Conservation (phyloP, 805 yeast species). For the Metschnikowia peoriensis region DNA sequence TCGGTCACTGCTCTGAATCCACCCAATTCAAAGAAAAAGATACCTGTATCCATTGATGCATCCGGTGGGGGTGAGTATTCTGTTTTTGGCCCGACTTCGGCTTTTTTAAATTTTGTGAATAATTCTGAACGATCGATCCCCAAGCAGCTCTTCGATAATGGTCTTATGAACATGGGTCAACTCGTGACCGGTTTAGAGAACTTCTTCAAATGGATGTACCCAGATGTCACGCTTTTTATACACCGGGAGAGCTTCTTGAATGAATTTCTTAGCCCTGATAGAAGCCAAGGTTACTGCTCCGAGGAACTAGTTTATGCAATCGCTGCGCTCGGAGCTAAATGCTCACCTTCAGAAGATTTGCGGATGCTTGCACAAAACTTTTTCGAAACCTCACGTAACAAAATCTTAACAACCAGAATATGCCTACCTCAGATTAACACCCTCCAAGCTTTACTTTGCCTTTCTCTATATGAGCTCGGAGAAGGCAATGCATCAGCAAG, state of each 20-base stretch:
- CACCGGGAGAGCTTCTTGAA: conserved; percentile 20
- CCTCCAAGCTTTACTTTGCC: conserved; percentile 19
- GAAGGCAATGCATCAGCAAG: conserved; percentile 21
- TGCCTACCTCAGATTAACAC: conserved; percentile 18
- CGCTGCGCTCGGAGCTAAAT: conserved; percentile 21
- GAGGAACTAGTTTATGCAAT: conserved; percentile 20
- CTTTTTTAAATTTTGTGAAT: conserved; percentile 18
- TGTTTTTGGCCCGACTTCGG: conserved; percentile 20
- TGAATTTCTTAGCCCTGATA: conserved; percentile 15
- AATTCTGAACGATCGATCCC: conserved; percentile 6
- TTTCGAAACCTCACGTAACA: conserved; percentile 16
- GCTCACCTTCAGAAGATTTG: conserved; percentile 9
- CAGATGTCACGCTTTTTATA: conserved; percentile 20
- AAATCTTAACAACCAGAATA: conserved; percentile 14
- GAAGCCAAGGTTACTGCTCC: conserved; percentile 17
- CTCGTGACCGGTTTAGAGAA: conserved; percentile 13
- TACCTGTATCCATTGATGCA: conserved; percentile 18
- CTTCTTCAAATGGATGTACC: conserved; percentile 20
- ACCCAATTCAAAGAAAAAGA: conserved; percentile 8
- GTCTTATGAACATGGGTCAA: conserved; percentile 10
- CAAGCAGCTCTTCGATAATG: conserved; percentile 5
- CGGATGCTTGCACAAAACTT: conserved; percentile 13
- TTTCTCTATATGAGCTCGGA: conserved; percentile 19
- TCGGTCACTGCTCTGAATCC: background rate
- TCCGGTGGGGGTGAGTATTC: conserved; percentile 17